Conservation (phyloP, 495 filamentous ascomycete species). For the Penicillium desertorum region DNA sequence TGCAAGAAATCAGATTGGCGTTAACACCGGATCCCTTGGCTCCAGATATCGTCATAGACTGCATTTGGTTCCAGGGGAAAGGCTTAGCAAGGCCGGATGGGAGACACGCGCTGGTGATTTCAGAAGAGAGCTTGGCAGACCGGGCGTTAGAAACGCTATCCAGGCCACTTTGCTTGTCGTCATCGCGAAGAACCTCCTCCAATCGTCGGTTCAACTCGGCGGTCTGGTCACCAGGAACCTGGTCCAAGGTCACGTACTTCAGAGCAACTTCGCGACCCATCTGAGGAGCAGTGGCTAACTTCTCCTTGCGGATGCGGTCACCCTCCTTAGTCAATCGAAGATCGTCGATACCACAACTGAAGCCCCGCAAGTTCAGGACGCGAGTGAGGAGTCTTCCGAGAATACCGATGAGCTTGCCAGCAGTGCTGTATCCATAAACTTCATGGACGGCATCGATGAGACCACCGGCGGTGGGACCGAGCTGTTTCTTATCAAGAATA, state of each 20-base stretch:
- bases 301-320: conserved; percentile 67
- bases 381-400: conserved; percentile 87
- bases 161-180: conserved; percentile 81
- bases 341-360: conserved; percentile 97
- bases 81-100: conserved; percentile 81
- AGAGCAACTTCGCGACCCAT: conserved; percentile 81
- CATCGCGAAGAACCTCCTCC: conserved; percentile 87
- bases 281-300: conserved; percentile 63
- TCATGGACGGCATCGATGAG: conserved; percentile 92
- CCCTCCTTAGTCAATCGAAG: conserved; percentile 80
- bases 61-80: conserved; percentile 98
- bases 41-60: conserved; percentile 95
- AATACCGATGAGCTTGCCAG: conserved; percentile 83
- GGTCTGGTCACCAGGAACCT: conserved; percentile 59
- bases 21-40: conserved; percentile 94
- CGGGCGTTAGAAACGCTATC: conserved; percentile 81
- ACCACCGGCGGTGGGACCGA: conserved; percentile 83
- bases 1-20: conserved; percentile 95
- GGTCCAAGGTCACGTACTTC: conserved; percentile 87
- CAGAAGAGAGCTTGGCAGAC: conserved; percentile 69
- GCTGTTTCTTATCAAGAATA: conserved; percentile 93
- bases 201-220: conserved; percentile 71
- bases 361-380: conserved; percentile 87
- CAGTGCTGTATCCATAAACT: conserved; percentile 81
- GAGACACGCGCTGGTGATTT: conserved; percentile 74